phyloP scores from a whole-genome alignment of 2,329 filamentous ascomycete species.

The Coleophoma cylindrospora region DNA sequence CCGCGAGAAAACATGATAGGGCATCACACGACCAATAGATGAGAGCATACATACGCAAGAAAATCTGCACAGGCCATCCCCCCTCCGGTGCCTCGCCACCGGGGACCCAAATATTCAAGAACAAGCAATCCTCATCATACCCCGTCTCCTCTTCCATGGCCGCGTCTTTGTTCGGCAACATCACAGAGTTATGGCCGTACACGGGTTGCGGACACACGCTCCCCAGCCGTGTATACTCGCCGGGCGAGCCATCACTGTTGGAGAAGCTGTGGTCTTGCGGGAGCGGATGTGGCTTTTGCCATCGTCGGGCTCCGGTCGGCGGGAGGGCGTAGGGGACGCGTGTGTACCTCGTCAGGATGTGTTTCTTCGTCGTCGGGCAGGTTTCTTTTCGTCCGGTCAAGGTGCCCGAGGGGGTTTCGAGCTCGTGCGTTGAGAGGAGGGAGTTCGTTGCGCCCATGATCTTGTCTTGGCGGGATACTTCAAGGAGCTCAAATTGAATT shows the following conservation, averaged over 20 bases:
- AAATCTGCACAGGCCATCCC: slow-evolving; percentile 1
- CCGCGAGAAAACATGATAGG: neutral
- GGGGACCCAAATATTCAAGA: slow-evolving; percentile 41
- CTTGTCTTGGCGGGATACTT: neutral
- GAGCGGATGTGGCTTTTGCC: slow-evolving; percentile 19
- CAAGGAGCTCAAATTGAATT: too few species aligned
- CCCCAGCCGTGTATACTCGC: slow-evolving; percentile 30
- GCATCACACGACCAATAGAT: neutral
- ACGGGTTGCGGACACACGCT: slow-evolving; percentile 32
- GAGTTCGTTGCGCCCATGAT: slow-evolving; percentile 1
- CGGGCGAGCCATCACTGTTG: slow-evolving; percentile 19
- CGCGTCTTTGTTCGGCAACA: slow-evolving; percentile 10
- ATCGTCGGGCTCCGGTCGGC: slow-evolving; percentile 8
- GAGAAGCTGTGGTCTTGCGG: slow-evolving; percentile 23
- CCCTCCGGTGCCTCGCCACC: neutral
- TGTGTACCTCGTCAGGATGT: neutral
- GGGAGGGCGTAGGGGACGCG: slow-evolving; percentile 11
- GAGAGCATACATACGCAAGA: neutral
- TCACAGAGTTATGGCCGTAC: neutral
- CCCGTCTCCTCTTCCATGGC: neutral
- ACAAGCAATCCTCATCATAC: slow-evolving; percentile 38
- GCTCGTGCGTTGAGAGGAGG: neutral
- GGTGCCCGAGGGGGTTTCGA: neutral
- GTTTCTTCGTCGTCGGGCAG: neutral
- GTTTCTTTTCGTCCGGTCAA: neutral